Percentiles rank a stretch among this genome's conserved stretches.
Evolutionary conservation across 2,329 filamentous ascomycete species (phyloP).

Genomic region (Raffaelea deltoideospora): DNA sequence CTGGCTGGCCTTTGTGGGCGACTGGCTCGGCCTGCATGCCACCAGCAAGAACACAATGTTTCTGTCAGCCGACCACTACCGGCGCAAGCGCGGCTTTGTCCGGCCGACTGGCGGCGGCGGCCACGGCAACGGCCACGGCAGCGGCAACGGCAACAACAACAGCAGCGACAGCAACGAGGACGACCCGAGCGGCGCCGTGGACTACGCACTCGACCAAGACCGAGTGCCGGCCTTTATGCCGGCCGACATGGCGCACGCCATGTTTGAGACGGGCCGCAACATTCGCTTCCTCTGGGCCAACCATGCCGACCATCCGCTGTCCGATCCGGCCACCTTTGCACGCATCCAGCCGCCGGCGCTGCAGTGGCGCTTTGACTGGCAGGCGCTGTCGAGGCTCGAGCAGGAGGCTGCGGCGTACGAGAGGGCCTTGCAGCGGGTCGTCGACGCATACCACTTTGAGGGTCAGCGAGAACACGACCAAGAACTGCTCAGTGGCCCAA

Average conservation of each 20-base stretch:
- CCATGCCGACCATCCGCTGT: conserved; percentile 57
- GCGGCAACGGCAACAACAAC: no score
- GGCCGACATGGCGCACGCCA: conserved; percentile 48
- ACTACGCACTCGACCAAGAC: conserved; percentile 47
- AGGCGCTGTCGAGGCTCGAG: conserved; percentile 50
- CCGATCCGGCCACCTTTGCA: conserved; percentile 30
- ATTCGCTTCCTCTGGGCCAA: conserved; percentile 55
- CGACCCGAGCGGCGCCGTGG: conserved; percentile 44
- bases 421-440: conserved; percentile 19
- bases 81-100: conserved; percentile 44
- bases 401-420: conserved; percentile 40
- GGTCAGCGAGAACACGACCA: neutral
- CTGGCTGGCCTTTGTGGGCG: conserved; percentile 32
- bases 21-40: conserved; percentile 57
- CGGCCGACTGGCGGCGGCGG: no score
- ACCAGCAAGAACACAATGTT: conserved; percentile 31
- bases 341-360: conserved; percentile 38
- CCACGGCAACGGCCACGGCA: no score
- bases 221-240: conserved; percentile 60
- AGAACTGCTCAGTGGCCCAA: neutral
- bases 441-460: conserved; percentile 11
- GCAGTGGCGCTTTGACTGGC: conserved; percentile 59
- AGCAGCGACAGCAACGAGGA: conserved; percentile 36
- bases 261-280: conserved; percentile 72
- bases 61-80: conserved; percentile 7